phyloP scores from a whole-genome alignment of 2,329 filamentous ascomycete species.

The Metarhizium sp. region DNA sequence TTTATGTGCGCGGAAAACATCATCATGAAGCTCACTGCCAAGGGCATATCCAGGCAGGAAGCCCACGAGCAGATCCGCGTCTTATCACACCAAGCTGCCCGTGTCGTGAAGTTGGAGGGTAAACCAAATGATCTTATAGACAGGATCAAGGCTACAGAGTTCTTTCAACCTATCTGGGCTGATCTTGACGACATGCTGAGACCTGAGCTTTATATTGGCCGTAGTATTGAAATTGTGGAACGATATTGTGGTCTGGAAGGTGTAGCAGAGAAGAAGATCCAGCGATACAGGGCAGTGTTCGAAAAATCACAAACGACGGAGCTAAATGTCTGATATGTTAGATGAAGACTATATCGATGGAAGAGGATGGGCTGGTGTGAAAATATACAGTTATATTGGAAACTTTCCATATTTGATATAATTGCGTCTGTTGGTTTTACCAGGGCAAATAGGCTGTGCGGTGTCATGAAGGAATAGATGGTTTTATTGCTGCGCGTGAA shows the following conservation, averaged over 20 bases:
- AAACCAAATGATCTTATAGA: conserved; percentile 74
- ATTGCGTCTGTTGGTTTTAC: no score
- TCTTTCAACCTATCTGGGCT: conserved; percentile 63
- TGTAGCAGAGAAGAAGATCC: conserved; percentile 26
- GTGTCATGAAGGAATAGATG: no score
- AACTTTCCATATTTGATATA: no score
- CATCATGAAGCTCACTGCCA: conserved; percentile 68
- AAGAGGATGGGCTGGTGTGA: no score
- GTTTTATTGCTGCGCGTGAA: no score
- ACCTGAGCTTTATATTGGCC: conserved; percentile 41
- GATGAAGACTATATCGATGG: no score
- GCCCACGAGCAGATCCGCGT: conserved; percentile 84
- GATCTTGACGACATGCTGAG: conserved; percentile 62
- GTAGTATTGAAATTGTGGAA: conserved; percentile 35
- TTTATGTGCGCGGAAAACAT: conserved; percentile 67
- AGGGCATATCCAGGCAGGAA: conserved; percentile 66
- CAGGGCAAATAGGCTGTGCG: no score
- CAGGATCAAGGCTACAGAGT: conserved; percentile 61
- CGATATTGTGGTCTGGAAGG: conserved; percentile 31
- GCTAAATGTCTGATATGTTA: not conserved
- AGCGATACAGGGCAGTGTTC: conserved; percentile 27
- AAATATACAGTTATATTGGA: no score
- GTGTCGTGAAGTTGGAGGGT: conserved; percentile 49
- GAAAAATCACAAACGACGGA: not conserved
- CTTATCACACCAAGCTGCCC: conserved; percentile 64